These are phyloP conservation scores for Eucalyptus polybractea DNA, from an alignment of 345 rosid genomes.

Conservation along the genomic window DNA sequence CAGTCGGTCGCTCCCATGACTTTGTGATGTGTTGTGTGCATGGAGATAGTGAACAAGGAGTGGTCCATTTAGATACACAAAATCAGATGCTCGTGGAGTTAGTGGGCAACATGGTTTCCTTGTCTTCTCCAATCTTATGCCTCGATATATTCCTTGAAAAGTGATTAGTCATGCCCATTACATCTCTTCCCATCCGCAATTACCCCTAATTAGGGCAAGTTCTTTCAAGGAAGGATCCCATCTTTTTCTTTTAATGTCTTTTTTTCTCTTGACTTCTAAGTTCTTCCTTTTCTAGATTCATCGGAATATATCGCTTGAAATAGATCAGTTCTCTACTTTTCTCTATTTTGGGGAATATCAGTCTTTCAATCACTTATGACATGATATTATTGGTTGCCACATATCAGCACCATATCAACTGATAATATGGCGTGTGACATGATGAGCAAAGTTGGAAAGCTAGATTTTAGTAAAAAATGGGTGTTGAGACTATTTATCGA, in stretches of 20 bases:
- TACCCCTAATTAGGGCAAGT: background rate
- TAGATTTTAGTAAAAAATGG: background rate
- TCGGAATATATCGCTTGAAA: background rate
- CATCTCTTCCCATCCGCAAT: background rate
- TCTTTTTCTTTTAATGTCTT: background rate
- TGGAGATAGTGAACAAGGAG: background rate
- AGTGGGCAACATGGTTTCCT: background rate
- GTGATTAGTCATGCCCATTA: background rate
- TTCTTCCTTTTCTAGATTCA: background rate
- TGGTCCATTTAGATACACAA: background rate
- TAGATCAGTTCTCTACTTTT: background rate
- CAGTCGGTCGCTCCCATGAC: background rate
- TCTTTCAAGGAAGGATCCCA: background rate
- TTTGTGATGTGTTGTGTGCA: background rate
- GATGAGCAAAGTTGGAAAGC: background rate
- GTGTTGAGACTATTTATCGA: background rate
- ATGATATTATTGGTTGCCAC: background rate
- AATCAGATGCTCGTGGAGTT: background rate
- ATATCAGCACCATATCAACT: background rate
- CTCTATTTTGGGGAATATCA: background rate
- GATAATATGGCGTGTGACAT: background rate
- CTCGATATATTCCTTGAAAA: background rate
- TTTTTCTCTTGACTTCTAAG: background rate
- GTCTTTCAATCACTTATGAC: background rate
- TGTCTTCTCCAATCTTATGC: constrained; percentile 9